Base-by-base conservation (phyloP, 1,139 yeast species). In the Barnettozyma hawaiiensis region DNA sequence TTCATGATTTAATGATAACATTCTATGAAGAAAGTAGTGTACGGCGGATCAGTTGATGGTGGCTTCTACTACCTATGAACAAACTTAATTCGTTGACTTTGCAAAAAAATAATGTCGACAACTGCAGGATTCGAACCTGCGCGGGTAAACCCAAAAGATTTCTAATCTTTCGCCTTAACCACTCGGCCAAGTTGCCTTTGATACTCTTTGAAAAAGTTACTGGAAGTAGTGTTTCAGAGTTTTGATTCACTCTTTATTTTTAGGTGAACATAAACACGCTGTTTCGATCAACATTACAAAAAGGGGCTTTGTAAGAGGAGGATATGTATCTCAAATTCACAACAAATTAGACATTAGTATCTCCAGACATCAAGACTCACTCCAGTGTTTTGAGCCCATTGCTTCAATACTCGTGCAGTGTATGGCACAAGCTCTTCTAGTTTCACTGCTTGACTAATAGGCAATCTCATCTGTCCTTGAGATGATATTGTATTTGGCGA, bases 121-220 rank as follows among this genome's bases (percentile, higher is more conserved):
- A 60, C 69, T 63, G 69, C 69, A 65, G 70, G 69, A 65, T 61
- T 65, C 70, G 70, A 66, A 66, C 70, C 70, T 66, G 69, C 69
- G 70, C 70, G 69, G 70, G 69, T 61, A 63, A 60, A 55, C 71
- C 72, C 72, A 67, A 68, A 67, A 67, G 73, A 67, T 68, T 69
- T 68, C 73, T 68, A 69, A 69, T 69, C 73, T 68, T 67, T 66
- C 73, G 72, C 73, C 73, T 68, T 69, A 68, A 69, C 73, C 73
- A 66, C 73, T 68, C 73, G 73, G 73, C 72, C 73, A 69, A 65
- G 68, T 64, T 66, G 71, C 70, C 70, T 39, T 28, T 23, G 18
- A 27, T 27, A 27, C 11, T 9, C 9, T 22, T 20, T 20, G 21
- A 5, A 20, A 20, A n/a, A n/a, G n/a, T n/a, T n/a, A n/a, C n/a